Evolutionary conservation across 225 moss, liverwort and hornwort genomes (phyloP), one percentile per base, ranked within the genome.

Genomic region (Ulota crispa): DNA sequence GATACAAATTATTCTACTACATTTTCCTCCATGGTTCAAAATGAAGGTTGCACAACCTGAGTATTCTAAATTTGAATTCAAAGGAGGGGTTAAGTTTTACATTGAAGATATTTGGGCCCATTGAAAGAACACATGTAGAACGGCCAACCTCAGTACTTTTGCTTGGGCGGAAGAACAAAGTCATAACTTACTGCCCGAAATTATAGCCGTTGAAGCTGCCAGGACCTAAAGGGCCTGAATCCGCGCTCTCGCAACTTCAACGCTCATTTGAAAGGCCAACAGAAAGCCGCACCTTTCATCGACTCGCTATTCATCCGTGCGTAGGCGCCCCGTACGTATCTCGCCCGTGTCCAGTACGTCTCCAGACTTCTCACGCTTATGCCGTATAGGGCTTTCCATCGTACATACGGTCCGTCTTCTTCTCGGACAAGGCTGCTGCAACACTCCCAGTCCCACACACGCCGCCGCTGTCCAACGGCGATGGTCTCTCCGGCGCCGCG

Each of bases 131-230:
- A 45, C 45, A 14, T 45, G 13, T 45, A 45, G 13, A 45, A 45
- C 45, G 45, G 45, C 14, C 45, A 45, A 45, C 45, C 45, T 45
- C 32, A 4, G 32, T 43, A 45, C 45, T 45, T 13, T 45, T 45
- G 45, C 45, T 45, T 45, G 45, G 45, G 45, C 21, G 34, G 5
- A 50, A 15, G 63, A 45, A 32, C 45, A 16, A 61, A 31, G 63
- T n/a, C n/a, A n/a, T n/a, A n/a, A 80, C 4, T 1, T 15, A 16
- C 41, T 54, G 5, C 27, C 77, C 9, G 21, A n/a, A 47, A 45
- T 7, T 4, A 8, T 75, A 86, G 86, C 86, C 86, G 86, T 86
- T 86, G 70, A 2, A 64, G 28, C 80, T 80, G 41, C 20, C 41
- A 59, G 73, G 9, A 5, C 42, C 15, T 6, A 16, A 31, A 13